Base-by-base conservation (phyloP, 2,329 filamentous ascomycete species). In the Lasiodiplodia gonubiensis region DNA sequence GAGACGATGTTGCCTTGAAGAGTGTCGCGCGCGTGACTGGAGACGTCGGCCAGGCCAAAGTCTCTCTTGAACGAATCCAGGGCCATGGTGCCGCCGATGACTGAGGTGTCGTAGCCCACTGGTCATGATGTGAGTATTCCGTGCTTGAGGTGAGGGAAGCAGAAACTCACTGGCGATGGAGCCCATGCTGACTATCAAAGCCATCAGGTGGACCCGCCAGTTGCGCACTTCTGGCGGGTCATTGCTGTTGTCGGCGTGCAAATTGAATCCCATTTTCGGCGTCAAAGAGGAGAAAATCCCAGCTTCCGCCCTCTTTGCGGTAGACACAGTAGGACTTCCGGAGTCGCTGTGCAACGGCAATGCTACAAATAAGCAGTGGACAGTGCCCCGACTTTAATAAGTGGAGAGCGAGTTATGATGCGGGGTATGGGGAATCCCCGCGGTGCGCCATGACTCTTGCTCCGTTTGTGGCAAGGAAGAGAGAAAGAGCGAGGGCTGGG, bases 1-100 rank as follows among this genome's bases (percentile, higher is more conserved):
- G 88, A 90, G 30, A 91, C 89, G 68, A 92, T 88, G 74, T 90
- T 91, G 70, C 77, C 78, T 52, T 79, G 77, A 5, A 79, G 75
- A 2, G 77, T 80, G 59, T 79, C 78, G 18, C 75, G 74, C 53
- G 70, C 70, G 39, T 51, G 69, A 49, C 74, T 73, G 16, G 76
- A 73, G 16, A 76, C 72, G 23, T 74, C 67, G 52, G 71, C 70
- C 5, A 82, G 74, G 14, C 73, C 73, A 70, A 82, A 81, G 0
- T 75, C 78, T 66, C 80, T 74, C 63, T 80, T 78, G 71, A 81
- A 82, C 2, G 78, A 76, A 37, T 79, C 74, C 79, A 82, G 80
- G 1, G 78, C 80, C 54, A 82, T 70, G 1, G 81, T 78, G 39
- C 79, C 79, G 21, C 74, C 76, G 48, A 74, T 75, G 2, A 72